These are phyloP conservation scores for Lepidium sativum DNA, from an alignment of 345 rosid genomes.

Conservation along the genomic window DNA sequence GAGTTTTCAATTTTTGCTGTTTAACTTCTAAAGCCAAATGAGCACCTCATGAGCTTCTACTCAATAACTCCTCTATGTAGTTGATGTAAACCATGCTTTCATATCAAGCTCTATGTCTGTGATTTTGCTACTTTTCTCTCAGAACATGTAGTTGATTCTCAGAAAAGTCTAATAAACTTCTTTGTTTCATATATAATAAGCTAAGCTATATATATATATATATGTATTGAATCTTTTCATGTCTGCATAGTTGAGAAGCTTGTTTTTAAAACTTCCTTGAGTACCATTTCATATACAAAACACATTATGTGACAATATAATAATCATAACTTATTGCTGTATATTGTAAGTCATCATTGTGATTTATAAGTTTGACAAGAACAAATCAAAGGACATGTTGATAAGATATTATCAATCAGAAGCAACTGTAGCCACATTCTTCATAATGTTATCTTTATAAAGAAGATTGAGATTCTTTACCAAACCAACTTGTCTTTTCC, in stretches of 20 bases:
- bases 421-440: neutral
- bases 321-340: too few species aligned
- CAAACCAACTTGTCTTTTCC: neutral
- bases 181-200: too few species aligned
- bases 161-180: conserved; percentile 16
- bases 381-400: neutral
- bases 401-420: neutral
- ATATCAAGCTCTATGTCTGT: conserved; percentile 4
- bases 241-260: neutral
- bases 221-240: neutral
- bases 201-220: too few species aligned
- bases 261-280: neutral
- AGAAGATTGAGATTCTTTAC: neutral
- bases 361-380: too few species aligned
- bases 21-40: conserved; percentile 16
- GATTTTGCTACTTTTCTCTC: conserved; percentile 18
- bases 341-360: too few species aligned
- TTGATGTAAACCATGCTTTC: conserved; percentile 13
- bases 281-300: neutral
- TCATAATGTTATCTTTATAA: neutral
- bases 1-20: neutral
- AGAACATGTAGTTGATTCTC: conserved; percentile 18
- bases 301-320: neutral
- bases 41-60: conserved; percentile 10
- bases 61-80: conserved; percentile 7